Base-by-base conservation (phyloP, 805 yeast species). In the Starmerella khaoyaiensis region DNA sequence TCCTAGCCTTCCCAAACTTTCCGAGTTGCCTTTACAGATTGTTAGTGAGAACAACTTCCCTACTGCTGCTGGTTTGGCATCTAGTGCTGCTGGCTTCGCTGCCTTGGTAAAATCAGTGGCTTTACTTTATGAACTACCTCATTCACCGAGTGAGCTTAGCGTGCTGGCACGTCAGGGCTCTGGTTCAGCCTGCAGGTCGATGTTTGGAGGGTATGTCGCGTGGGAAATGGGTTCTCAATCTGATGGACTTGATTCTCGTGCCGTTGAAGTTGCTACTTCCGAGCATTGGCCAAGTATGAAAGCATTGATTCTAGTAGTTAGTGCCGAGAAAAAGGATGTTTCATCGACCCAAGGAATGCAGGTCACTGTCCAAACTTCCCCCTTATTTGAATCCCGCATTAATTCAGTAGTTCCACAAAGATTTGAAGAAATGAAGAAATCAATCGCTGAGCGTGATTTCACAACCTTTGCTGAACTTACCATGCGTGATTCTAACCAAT, bases 51-150 rank as follows among this genome's bases (percentile, higher is more conserved):
- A 90, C 65, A 90, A 90, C 62, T 90, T 90, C 68, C 99, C 99
- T 36, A 90, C 99, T 19, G 98, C 98, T 22, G 98, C 98, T 5
- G 98, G 98, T 2, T 69, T 90, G 50, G 98, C 98, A 0, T 83
- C 95, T 1, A 79, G 94, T 4, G 98, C 98, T 11, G 97, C 98
- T 8, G 99, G 99, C 0, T 87, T 84, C 60, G 95, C 98, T 24
- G 98, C 98, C 8, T 68, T 90, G 44, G 93, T 87, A 17, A 72
- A 72, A 33, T 81, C 95, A n/a, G 73, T 90, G 53, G 84, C 97
- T 14, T 71, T 70, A 54, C 67, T 90, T 41, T 90, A 78, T 63
- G 60, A 80, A 58, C 72, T 90, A 42, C 93, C 94, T n/a, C 79
- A 80, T 54, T 71, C 79, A 43, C 67, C 71, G 53, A 79, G 90